Percentiles rank a stretch among this genome's conserved stretches.
phyloP scores from a whole-genome alignment of 2,329 filamentous ascomycete genomes.

The Aureobasidium namibiae region DNA sequence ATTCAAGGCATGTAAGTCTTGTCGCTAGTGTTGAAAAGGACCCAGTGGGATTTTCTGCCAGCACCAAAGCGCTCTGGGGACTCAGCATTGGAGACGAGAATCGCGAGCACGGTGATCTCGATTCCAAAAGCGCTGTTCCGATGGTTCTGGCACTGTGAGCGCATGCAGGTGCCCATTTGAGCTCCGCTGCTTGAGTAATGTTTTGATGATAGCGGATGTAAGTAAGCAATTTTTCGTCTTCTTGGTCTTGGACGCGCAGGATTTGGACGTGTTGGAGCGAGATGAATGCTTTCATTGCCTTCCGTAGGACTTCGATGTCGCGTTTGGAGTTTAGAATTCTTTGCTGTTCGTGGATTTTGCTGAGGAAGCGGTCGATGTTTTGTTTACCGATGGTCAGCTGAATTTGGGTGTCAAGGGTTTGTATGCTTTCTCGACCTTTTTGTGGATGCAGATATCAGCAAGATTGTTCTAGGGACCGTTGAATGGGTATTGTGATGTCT shows the following conservation, averaged over 20 bases:
- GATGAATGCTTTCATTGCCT: conserved; percentile 50
- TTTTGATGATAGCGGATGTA: conserved; percentile 43
- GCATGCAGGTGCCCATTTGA: conserved; percentile 56
- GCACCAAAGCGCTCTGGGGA: conserved; percentile 47
- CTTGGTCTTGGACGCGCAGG: conserved; percentile 51
- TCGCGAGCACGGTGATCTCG: conserved; percentile 48
- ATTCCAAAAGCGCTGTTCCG: conserved; percentile 47
- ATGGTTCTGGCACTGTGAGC: conserved; percentile 53
- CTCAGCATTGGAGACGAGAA: conserved; percentile 58
- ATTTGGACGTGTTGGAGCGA: conserved; percentile 57
- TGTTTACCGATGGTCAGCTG: conserved; percentile 19
- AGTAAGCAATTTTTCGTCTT: conserved; percentile 47
- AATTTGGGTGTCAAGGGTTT: conserved; percentile 19
- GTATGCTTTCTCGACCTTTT: conserved; percentile 10
- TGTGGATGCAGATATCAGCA: not conserved
- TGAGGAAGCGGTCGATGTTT: conserved; percentile 34
- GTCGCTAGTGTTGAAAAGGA: conserved; percentile 45
- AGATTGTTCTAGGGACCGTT: no score
- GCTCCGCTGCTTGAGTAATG: conserved; percentile 37
- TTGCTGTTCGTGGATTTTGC: conserved; percentile 42
- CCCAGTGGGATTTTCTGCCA: conserved; percentile 39
- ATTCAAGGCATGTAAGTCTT: conserved; percentile 53
- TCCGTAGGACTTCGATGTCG: conserved; percentile 45
- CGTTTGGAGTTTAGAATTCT: conserved; percentile 42
- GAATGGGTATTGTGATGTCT: not conserved